Evolutionary conservation across 2,329 filamentous ascomycete genomes (phyloP), one percentile per base, ranked within the genome.

Genomic region (Coniochaeta prunicola): DNA sequence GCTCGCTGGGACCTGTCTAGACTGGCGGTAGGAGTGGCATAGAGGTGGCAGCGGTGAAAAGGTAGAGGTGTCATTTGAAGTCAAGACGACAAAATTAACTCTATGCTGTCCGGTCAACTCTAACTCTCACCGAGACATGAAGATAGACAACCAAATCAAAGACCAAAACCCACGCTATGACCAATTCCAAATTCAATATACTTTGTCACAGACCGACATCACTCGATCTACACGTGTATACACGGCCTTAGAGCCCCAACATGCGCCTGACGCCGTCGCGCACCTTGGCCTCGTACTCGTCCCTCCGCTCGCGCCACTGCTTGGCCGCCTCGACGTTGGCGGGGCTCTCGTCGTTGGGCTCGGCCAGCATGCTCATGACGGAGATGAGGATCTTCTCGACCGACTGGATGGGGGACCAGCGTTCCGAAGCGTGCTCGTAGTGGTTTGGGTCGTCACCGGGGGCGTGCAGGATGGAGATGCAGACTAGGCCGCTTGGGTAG

Each of bases 361-460:
- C 92, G 1, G 92, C 92, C 53, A 97, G 84, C 92, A 97, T 97
- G 75, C 91, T 96, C 89, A 97, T 97, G 61, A 97, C 93, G 54
- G 87, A 92, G 59, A 97, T 92, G 65, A 97, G 80, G 66, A 97
- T 97, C 80, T 97, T 97, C 77, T 97, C 94, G 65, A 97, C 93
- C 60, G 89, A 94, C 77, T 97, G 94, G 63, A 97, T 96, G 13
- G 93, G 93, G 30, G 89, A 93, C 93, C 93, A 97, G 63, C 93
- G 87, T 78, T 97, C 94, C 1, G 89, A 92, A 8, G 94, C 93
- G 67, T 93, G 90, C 75, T 97, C 93, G 81, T 97, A 97, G 79
- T 96, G 92, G 77, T 97, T 97, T 58, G 94, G 94, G 74, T 97
- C 93, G 76, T 97, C 93, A 68, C 94, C 93, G 2, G 93, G 93